These are phyloP conservation scores for Phytophthora litchii DNA, from an alignment of 352 stramenopile species.

Conservation along the genomic window DNA sequence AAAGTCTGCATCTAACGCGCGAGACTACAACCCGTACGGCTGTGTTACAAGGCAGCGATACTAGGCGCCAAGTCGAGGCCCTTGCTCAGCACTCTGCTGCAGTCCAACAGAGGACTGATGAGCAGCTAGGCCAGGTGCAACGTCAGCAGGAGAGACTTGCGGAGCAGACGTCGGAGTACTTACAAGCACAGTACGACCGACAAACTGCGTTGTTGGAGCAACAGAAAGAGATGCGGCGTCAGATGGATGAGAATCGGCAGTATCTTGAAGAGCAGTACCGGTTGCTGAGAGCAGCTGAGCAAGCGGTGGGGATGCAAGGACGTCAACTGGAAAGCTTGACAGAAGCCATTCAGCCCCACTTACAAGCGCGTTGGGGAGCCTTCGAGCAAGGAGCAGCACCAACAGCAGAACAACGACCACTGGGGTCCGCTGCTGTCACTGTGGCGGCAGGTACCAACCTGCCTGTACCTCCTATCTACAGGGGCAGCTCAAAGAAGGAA, in stretches of 20 bases:
- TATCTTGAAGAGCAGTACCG: conserved; percentile 20
- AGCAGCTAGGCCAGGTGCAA: conserved; percentile 14
- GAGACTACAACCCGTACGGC: neutral
- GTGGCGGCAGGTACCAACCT: conserved; percentile 17
- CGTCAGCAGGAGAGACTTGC: conserved; percentile 19
- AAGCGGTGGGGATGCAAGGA: conserved; percentile 11
- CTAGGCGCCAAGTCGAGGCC: conserved; percentile 11
- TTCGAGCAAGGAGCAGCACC: conserved; percentile 1
- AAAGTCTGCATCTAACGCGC: neutral
- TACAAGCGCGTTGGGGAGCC: conserved; percentile 6
- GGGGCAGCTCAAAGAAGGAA: conserved; percentile 16
- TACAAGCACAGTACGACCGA: conserved; percentile 10
- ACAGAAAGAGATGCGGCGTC: conserved; percentile 17
- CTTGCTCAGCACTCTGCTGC: conserved; percentile 19
- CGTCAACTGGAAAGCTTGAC: conserved; percentile 4
- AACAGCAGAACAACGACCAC: neutral
- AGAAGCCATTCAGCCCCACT: neutral
- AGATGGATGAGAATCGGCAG: conserved; percentile 20
- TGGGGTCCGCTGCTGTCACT: conserved; percentile 2
- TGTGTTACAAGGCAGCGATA: neutral
- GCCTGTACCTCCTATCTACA: conserved; percentile 10
- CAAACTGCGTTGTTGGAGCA: conserved; percentile 8
- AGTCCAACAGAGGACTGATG: conserved; percentile 6
- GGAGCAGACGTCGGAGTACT: conserved; percentile 9
- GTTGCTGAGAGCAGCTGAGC: conserved; percentile 8